These are phyloP conservation scores for Colletotrichum chlorophyti DNA, from an alignment of 2,329 filamentous ascomycete species.

Conservation along the genomic window DNA sequence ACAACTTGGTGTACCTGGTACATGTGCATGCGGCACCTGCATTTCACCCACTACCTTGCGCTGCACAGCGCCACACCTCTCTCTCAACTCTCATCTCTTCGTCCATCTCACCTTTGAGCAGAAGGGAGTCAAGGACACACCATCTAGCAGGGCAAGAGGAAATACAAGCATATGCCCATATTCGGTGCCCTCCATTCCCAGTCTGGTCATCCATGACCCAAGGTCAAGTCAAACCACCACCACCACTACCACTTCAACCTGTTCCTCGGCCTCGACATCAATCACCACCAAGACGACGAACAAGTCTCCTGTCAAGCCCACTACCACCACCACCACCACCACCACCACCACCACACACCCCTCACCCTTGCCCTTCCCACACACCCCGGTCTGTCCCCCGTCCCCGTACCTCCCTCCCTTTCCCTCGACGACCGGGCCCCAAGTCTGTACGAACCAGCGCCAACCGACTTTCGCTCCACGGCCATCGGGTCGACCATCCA, in stretches of 20 bases:
- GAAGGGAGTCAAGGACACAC: neutral
- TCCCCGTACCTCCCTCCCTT: slow-evolving; percentile 16
- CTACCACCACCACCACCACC: too few species aligned
- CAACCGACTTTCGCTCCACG: slow-evolving; percentile 17
- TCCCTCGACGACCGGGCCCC: slow-evolving; percentile 19
- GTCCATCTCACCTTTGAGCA: neutral
- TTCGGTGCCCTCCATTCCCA: slow-evolving; percentile 24
- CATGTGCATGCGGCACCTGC: too few species aligned
- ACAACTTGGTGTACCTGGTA: too few species aligned
- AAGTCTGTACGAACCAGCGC: slow-evolving; percentile 9
- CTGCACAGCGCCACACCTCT: too few species aligned
- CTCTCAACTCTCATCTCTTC: too few species aligned
- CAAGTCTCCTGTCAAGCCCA: too few species aligned
- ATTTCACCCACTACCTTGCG: too few species aligned
- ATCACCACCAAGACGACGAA: too few species aligned
- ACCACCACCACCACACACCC: slow-evolving; percentile 9
- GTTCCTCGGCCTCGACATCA: too few species aligned
- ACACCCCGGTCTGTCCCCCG: slow-evolving; percentile 12
- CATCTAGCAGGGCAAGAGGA: neutral
- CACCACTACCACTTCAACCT: too few species aligned
- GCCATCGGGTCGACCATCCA: neutral
- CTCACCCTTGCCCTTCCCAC: slow-evolving; percentile 11
- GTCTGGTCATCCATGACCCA: slow-evolving; percentile 13
- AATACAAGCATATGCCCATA: slow-evolving; percentile 9
- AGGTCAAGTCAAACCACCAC: too few species aligned